Percentiles rank a stretch among this genome's conserved stretches.
These are phyloP conservation scores for Venturia oleaginea DNA, from an alignment of 2,329 filamentous ascomycete genomes.

Conservation along the genomic window DNA sequence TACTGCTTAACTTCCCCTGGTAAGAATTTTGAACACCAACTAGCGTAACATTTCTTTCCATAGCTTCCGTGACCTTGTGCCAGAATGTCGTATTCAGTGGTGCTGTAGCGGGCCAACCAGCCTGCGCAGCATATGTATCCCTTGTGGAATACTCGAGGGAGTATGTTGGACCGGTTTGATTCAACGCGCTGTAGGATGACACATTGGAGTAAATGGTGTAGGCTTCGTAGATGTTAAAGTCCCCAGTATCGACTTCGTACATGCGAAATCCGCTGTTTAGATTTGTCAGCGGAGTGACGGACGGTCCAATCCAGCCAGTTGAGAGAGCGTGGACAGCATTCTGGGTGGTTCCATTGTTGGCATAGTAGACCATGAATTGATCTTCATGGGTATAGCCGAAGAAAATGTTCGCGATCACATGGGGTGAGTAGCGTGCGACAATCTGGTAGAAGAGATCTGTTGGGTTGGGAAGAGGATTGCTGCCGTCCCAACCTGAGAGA, in stretches of 20 bases:
- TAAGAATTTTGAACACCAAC: constrained; percentile 42
- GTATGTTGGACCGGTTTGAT: constrained; percentile 37
- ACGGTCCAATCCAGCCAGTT: constrained; percentile 38
- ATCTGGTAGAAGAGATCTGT: constrained; percentile 47
- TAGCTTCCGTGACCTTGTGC: constrained; percentile 49
- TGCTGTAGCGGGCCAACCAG: constrained; percentile 37
- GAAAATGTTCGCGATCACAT: constrained; percentile 47
- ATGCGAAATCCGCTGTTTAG: constrained; percentile 45
- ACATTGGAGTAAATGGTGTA: constrained; percentile 47
- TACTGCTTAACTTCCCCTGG: constrained; percentile 44
- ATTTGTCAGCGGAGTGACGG: constrained; percentile 45
- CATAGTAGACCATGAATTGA: constrained; percentile 45
- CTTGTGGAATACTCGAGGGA: constrained; percentile 44
- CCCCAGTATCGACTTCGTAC: constrained; percentile 46
- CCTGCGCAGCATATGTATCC: constrained; percentile 37
- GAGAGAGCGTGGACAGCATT: constrained; percentile 35
- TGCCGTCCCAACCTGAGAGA: constrained; percentile 47
- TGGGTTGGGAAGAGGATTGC: constrained; percentile 45
- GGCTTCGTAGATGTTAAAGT: constrained; percentile 45
- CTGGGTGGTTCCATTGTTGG: constrained; percentile 40
- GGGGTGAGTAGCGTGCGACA: constrained; percentile 45
- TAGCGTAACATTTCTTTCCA: constrained; percentile 43
- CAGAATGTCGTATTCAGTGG: constrained; percentile 52
- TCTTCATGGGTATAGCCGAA: constrained; percentile 49
- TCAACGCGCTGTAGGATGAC: constrained; percentile 32